A percentile compares a stretch with the other conserved stretches of the same genome.
phyloP scores from a whole-genome alignment of 768 basidiomycete genomes.

The Tulasnella sp. region DNA sequence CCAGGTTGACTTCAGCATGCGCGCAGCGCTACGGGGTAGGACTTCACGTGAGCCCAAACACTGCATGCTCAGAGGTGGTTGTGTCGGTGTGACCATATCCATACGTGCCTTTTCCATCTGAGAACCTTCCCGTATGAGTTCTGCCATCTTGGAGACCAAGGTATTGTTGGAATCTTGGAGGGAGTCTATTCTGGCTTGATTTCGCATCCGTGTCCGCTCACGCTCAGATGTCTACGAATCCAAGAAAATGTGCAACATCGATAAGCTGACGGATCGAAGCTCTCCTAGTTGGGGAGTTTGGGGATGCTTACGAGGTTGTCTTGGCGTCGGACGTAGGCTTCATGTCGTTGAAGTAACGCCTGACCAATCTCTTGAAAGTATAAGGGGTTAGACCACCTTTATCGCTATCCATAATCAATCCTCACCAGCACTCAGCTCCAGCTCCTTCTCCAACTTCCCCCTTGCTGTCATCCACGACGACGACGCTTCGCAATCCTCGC shows the following conservation, averaged over 20 bases:
- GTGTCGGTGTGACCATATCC: not conserved
- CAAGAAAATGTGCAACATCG: too few relatives aligned
- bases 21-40: slow-evolving; percentile 51
- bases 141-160: slow-evolving; percentile 29
- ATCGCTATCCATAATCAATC: slow-evolving; percentile 16
- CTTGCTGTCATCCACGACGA: slow-evolving; percentile 53
- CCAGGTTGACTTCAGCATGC: slow-evolving; percentile 68
- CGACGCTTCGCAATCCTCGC: slow-evolving; percentile 52
- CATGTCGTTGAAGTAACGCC: slow-evolving; percentile 74
- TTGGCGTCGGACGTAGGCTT: slow-evolving; percentile 67
- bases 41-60: too few relatives aligned
- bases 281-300: not conserved
- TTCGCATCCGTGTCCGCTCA: slow-evolving; percentile 12
- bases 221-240: slow-evolving; percentile 26
- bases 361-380: slow-evolving; percentile 71
- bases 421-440: slow-evolving; percentile 81
- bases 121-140: slow-evolving; percentile 45
- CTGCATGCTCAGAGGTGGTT: too few relatives aligned
- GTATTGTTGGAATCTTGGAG: slow-evolving; percentile 23
- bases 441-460: slow-evolving; percentile 58
- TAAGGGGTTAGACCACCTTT: not conserved
- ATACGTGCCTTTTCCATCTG: slow-evolving; percentile 45
- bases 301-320: slow-evolving; percentile 27
- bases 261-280: too few relatives aligned
- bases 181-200: slow-evolving; percentile 23